Evolutionary conservation across 148 eudicot species (phyloP).

Genomic region (Nepenthes mirabilis): DNA sequence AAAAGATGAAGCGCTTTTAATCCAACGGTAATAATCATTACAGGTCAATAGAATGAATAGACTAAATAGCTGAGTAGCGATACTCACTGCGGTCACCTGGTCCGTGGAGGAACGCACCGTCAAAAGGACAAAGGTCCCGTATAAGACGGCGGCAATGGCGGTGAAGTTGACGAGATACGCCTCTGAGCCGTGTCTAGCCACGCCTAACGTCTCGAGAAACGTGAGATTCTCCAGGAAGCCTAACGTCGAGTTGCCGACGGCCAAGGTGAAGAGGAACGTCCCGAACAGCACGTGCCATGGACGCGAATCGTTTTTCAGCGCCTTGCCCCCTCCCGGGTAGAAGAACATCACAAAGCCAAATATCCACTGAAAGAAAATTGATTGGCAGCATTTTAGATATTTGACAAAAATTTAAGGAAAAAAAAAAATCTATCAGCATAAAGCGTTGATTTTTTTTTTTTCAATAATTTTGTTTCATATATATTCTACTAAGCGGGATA

Average conservation of each 20-base stretch:
- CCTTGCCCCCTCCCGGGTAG: constrained; percentile 33
- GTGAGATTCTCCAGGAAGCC: constrained; percentile 58
- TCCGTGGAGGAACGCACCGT: too few relatives aligned
- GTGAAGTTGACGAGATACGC: constrained; percentile 49
- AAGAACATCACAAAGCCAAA: constrained; percentile 40
- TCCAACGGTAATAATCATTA: too few relatives aligned
- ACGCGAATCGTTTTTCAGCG: constrained; percentile 30
- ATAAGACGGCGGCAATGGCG: constrained; percentile 25
- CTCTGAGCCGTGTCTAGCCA: constrained; percentile 37
- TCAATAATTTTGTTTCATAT: too few relatives aligned
- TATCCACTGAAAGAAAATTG: constrained; percentile 24
- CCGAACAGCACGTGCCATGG: constrained; percentile 55
- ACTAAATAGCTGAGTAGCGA: too few relatives aligned
- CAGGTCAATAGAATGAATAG: background rate
- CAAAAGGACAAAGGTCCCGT: constrained; percentile 21
- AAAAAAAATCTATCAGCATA: too few relatives aligned
- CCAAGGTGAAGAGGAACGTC: constrained; percentile 29
- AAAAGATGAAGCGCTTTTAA: too few relatives aligned
- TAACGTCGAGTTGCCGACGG: constrained; percentile 27
- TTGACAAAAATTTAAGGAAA: too few relatives aligned
- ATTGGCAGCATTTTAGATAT: too few relatives aligned
- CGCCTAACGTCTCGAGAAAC: constrained; percentile 34
- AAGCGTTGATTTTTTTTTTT: too few relatives aligned
- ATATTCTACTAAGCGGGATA: too few relatives aligned
- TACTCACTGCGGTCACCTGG: too few relatives aligned